Conservation (phyloP, 768 basidiomycete species). For the Suillus subluteus region DNA sequence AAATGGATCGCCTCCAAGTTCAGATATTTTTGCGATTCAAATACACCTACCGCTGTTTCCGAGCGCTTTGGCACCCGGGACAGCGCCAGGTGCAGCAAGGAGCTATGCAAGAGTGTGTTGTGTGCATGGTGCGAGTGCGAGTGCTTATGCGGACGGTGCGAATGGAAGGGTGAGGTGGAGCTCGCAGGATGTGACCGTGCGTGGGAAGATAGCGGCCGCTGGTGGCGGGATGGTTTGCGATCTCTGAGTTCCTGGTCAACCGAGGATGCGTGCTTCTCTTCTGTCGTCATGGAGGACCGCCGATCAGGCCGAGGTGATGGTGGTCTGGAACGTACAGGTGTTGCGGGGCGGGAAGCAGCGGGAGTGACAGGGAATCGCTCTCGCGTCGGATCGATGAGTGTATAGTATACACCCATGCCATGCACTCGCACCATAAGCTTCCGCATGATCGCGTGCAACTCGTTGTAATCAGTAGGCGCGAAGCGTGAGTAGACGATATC, state of each 20-base stretch:
- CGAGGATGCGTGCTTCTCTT: conserved; percentile 2
- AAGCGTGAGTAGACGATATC: conserved; percentile 68
- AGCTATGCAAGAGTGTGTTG: conserved; percentile 39
- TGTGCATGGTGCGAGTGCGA: conserved; percentile 34
- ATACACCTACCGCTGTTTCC: conserved; percentile 70
- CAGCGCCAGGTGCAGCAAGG: conserved; percentile 43
- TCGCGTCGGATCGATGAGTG: conserved; percentile 62
- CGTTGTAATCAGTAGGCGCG: conserved; percentile 55
- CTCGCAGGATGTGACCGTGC: conserved; percentile 11
- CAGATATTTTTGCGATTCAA: conserved; percentile 72
- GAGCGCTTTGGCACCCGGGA: conserved; percentile 29
- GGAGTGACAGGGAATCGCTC: conserved; percentile 61
- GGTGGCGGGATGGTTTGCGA: conserved; percentile 6
- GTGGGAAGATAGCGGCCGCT: conserved; percentile 5
- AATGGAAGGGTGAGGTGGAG: conserved; percentile 18
- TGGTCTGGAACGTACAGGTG: conserved; percentile 39
- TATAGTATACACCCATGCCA: conserved; percentile 66
- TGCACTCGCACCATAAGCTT: conserved; percentile 59
- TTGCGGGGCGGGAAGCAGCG: conserved; percentile 34
- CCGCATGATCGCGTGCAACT: conserved; percentile 52
- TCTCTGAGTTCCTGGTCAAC: neutral
- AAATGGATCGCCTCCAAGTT: conserved; percentile 63
- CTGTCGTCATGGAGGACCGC: neutral
- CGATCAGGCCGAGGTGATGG: conserved; percentile 29
- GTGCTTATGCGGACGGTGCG: conserved; percentile 15